Conservation (phyloP, 345 rosid species). For the Eucalyptus polyanthemos region DNA sequence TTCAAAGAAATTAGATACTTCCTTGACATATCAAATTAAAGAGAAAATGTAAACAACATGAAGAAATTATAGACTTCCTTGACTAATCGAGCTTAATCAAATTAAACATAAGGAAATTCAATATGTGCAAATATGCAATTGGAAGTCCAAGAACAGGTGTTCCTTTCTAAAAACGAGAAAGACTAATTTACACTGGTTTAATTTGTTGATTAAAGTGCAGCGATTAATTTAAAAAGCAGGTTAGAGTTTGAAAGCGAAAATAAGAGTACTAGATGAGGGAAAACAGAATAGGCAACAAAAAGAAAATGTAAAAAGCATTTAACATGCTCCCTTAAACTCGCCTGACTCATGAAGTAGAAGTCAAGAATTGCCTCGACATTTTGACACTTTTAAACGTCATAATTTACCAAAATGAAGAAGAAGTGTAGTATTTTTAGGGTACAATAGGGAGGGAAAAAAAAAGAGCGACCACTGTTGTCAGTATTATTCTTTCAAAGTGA, state of each 20-base stretch:
- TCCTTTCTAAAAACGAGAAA: background rate
- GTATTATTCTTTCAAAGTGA: too few relatives aligned
- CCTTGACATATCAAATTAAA: background rate
- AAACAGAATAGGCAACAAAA: background rate
- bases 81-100: accelerated
- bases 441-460: too few relatives aligned
- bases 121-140: background rate
- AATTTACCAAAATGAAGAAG: background rate
- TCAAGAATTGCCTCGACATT: accelerated
- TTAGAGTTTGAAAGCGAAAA: background rate
- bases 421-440: background rate
- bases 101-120: background rate
- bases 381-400: background rate
- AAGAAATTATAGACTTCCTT: background rate
- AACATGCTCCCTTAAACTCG: background rate
- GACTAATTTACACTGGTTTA: background rate
- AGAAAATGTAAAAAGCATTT: background rate
- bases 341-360: background rate
- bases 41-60: background rate
- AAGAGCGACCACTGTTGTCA: accelerated
- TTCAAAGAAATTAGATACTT: background rate
- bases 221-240: background rate
- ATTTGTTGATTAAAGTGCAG: background rate
- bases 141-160: background rate
- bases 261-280: background rate